These are phyloP conservation scores for Talaromyces borbonicus DNA, from an alignment of 495 filamentous ascomycete species.

Conservation along the genomic window DNA sequence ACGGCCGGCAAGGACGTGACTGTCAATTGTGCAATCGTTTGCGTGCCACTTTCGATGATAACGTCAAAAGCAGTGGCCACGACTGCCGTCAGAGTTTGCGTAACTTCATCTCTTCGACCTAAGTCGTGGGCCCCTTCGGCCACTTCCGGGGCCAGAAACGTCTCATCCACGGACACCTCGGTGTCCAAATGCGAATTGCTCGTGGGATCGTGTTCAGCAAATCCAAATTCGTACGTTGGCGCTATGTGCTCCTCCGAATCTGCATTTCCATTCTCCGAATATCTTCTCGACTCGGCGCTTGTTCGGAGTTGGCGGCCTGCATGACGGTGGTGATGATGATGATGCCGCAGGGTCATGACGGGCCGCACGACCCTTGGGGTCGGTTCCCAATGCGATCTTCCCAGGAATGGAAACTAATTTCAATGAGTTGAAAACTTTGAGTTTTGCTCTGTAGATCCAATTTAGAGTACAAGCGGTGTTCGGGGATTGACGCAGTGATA, in stretches of 20 bases:
- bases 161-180: not conserved
- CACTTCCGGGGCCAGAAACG: not conserved
- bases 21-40: slow-evolving; percentile 6
- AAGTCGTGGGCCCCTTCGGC: not conserved
- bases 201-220: not conserved
- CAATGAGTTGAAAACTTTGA: too few species aligned
- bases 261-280: not conserved
- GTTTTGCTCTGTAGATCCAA: too few species aligned
- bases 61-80: slow-evolving; percentile 4
- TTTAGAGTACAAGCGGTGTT: too few species aligned
- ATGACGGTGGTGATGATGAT: slow-evolving; percentile 14
- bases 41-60: slow-evolving; percentile 8
- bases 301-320: slow-evolving; percentile 12
- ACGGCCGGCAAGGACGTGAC: slow-evolving; percentile 7
- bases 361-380: not conserved
- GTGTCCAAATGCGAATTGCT: not conserved
- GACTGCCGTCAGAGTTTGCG: slow-evolving; percentile 3
- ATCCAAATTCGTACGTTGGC: not conserved
- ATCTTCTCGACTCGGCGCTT: slow-evolving; percentile 9
- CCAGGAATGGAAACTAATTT: too few species aligned
- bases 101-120: not conserved
- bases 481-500: too few species aligned
- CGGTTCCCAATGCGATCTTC: not conserved
- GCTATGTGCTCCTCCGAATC: not conserved
- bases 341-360: slow-evolving; percentile 19